These are phyloP conservation scores for Cadophora malorum DNA, from an alignment of 2,329 filamentous ascomycete genomes.

Conservation along the genomic window DNA sequence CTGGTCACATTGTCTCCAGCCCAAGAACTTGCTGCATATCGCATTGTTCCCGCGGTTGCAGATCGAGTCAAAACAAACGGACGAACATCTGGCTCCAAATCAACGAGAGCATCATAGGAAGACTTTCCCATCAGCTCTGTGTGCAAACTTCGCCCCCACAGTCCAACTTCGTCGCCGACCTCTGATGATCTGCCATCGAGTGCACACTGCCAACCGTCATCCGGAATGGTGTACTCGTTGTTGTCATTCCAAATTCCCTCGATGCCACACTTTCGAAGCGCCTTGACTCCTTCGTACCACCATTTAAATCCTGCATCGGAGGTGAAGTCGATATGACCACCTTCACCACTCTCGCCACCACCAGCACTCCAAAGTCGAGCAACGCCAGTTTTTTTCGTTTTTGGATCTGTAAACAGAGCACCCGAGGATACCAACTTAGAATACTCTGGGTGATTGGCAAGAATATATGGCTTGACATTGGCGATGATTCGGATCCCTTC, in stretches of 20 bases:
- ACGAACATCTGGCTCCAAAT: constrained; percentile 62
- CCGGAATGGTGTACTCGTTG: constrained; percentile 73
- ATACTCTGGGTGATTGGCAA: constrained; percentile 72
- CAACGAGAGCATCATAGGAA: constrained; percentile 70
- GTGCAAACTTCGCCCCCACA: constrained; percentile 74
- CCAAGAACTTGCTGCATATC: constrained; percentile 75
- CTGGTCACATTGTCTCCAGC: constrained; percentile 77
- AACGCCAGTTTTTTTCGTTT: constrained; percentile 58
- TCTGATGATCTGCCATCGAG: constrained; percentile 50
- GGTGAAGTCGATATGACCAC: constrained; percentile 77
- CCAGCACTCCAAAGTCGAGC: constrained; percentile 75
- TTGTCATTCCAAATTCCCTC: constrained; percentile 83
- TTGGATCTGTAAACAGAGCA: constrained; percentile 68
- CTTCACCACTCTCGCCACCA: constrained; percentile 72
- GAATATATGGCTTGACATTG: constrained; percentile 76
- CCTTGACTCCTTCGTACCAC: constrained; percentile 73
- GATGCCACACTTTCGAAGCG: constrained; percentile 67
- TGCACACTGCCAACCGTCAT: constrained; percentile 69
- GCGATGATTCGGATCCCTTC: constrained; percentile 71
- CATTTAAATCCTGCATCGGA: constrained; percentile 70
- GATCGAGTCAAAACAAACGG: constrained; percentile 75
- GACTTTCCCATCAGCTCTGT: constrained; percentile 75
- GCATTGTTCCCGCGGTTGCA: constrained; percentile 72
- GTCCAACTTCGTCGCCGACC: constrained; percentile 59
- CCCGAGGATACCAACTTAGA: constrained; percentile 61